phyloP scores from a whole-genome alignment of 768 basidiomycete genomes.

The Leccinum disarticulatum region DNA sequence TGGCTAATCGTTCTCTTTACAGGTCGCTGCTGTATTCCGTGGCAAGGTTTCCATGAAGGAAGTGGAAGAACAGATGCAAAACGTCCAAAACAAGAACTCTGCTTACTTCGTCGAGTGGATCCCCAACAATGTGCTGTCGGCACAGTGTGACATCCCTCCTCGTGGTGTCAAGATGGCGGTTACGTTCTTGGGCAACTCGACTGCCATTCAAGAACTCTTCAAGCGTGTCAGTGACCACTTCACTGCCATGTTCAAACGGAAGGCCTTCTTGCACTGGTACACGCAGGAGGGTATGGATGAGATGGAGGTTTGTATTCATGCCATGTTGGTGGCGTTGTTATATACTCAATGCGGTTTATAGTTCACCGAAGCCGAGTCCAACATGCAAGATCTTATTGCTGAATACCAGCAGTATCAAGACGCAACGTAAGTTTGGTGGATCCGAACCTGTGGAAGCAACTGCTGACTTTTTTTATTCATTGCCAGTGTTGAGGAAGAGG shows the following conservation, averaged over 20 bases:
- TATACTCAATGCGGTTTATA: constrained; percentile 23
- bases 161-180: constrained; percentile 95
- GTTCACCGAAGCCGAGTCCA: constrained; percentile 98
- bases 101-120: constrained; percentile 99
- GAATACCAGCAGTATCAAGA: constrained; percentile 98
- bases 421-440: constrained; percentile 67
- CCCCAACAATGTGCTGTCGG: constrained; percentile 97
- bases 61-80: constrained; percentile 98
- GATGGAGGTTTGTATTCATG: constrained; percentile 66
- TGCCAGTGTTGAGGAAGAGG: constrained; percentile 78
- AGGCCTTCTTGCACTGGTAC: constrained; percentile 99
- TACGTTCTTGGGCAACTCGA: constrained; percentile 97
- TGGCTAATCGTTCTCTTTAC: neutral
- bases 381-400: constrained; percentile 98
- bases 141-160: constrained; percentile 97
- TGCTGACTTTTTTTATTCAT: constrained; percentile 9
- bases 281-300: constrained; percentile 99
- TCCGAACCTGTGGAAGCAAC: neutral
- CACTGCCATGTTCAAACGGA: constrained; percentile 98
- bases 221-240: constrained; percentile 98
- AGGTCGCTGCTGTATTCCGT: constrained; percentile 96
- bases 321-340: neutral
- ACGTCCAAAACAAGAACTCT: constrained; percentile 96
- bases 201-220: constrained; percentile 97
- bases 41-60: constrained; percentile 99